A percentile compares a stretch with the other conserved stretches of the same genome.
Conservation (phyloP, 768 basidiomycete species). For the Pleurotus platypus region DNA sequence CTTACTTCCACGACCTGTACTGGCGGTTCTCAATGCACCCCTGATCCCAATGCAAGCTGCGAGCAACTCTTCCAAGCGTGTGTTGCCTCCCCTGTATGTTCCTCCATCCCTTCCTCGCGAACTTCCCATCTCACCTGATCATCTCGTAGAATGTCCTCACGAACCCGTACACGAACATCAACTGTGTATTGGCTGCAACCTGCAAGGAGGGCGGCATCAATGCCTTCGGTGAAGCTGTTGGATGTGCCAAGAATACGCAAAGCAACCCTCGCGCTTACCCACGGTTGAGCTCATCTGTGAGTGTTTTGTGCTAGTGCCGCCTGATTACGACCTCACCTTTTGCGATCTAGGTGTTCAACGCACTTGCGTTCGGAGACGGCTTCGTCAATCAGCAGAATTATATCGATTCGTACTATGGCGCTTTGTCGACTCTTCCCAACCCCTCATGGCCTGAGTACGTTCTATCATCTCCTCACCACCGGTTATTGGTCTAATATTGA, state of each 20-base stretch:
- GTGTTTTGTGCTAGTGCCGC: not conserved
- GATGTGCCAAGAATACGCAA: slow-evolving; percentile 10
- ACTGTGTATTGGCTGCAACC: slow-evolving; percentile 10
- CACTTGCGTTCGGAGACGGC: not conserved
- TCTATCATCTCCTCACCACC: too few species aligned
- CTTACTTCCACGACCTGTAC: slow-evolving; percentile 10
- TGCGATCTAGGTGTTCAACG: slow-evolving; percentile 7
- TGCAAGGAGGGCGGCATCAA: slow-evolving; percentile 8
- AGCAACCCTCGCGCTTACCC: slow-evolving; percentile 9
- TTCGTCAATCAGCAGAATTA: slow-evolving; percentile 9
- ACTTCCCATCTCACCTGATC: not conserved
- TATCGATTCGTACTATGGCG: slow-evolving; percentile 12
- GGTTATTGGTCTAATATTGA: not conserved
- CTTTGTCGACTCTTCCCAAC: slow-evolving; percentile 5
- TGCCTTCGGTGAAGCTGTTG: slow-evolving; percentile 11
- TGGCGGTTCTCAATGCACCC: not conserved
- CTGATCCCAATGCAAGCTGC: slow-evolving; percentile 11
- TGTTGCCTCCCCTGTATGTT: not conserved
- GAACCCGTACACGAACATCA: slow-evolving; percentile 8
- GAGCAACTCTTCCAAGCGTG: slow-evolving; percentile 11
- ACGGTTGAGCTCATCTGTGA: slow-evolving; percentile 8
- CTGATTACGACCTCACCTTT: not conserved
- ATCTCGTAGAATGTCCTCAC: slow-evolving; percentile 8
- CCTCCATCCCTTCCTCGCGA: not conserved
- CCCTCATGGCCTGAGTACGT: slow-evolving; percentile 12